Conservation (phyloP, 805 yeast species). For the Saccharomycopsis sp. region DNA sequence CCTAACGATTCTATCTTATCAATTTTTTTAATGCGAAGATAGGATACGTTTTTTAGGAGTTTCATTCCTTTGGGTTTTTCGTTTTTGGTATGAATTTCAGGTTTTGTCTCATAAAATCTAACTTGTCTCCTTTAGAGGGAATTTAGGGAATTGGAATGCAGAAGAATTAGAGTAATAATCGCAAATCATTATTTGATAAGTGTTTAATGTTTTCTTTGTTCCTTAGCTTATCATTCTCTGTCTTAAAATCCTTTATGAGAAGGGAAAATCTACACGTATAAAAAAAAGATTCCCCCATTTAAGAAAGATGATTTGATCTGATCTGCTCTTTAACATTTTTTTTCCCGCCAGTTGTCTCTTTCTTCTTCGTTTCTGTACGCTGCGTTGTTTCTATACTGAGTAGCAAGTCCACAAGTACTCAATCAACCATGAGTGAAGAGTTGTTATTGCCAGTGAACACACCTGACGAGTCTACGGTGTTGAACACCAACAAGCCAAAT, state of each 20-base stretch:
- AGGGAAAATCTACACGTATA: neutral
- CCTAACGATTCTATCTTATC: too few species aligned
- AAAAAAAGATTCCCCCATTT: neutral
- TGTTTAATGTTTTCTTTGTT: neutral
- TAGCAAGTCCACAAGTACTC: too few species aligned
- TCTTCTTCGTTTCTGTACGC: neutral
- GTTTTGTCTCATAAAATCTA: neutral
- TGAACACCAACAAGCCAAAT: slow-evolving; percentile 36
- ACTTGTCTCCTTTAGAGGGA: neutral
- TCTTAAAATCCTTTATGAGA: neutral
- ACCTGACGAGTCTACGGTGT: neutral
- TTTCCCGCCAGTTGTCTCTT: neutral
- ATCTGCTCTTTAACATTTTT: neutral
- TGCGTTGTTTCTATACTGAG: too few species aligned
- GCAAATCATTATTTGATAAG: neutral
- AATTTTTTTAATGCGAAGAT: too few species aligned
- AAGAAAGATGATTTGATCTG: neutral
- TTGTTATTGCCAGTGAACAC: neutral
- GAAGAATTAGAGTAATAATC: neutral
- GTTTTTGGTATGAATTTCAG: neutral
- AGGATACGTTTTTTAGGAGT: too few species aligned
- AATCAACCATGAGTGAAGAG: neutral
- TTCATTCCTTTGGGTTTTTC: neutral
- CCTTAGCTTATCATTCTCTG: neutral
- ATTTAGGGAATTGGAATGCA: neutral